These are phyloP conservation scores for Suillus spraguei DNA, from an alignment of 768 basidiomycete species.

Conservation along the genomic window DNA sequence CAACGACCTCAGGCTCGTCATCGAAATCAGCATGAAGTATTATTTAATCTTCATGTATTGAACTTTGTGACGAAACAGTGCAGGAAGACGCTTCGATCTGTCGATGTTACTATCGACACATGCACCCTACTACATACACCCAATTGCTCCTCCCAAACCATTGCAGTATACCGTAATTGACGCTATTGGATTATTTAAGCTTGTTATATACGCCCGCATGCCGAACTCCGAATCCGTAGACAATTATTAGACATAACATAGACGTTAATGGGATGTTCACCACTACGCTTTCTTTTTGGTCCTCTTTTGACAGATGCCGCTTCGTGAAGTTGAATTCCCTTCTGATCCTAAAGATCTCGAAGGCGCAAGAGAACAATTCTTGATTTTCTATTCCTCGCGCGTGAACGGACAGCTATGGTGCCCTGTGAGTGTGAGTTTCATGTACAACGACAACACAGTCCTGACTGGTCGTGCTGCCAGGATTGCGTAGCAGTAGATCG, in stretches of 20 bases:
- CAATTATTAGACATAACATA: neutral
- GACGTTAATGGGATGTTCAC: neutral
- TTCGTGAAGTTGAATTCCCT: conserved; percentile 41
- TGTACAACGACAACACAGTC: neutral
- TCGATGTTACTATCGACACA: neutral
- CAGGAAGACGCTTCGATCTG: no score
- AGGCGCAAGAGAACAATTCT: conserved; percentile 48
- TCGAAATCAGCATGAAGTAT: conserved; percentile 23
- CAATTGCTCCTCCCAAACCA: neutral
- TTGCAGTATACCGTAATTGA: conserved; percentile 6
- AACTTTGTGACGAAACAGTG: conserved; percentile 1
- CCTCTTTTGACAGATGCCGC: conserved; percentile 47
- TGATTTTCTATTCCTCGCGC: conserved; percentile 75
- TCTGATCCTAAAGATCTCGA: conserved; percentile 39
- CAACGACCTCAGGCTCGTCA: conserved; percentile 12
- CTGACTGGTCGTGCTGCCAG: conserved; percentile 35
- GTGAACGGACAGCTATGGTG: conserved; percentile 71
- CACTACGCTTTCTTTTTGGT: neutral
- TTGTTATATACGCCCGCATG: neutral
- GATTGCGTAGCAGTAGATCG: conserved; percentile 69
- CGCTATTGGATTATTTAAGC: conserved; percentile 2
- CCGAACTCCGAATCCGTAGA: neutral
- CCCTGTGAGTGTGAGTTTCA: conserved; percentile 46
- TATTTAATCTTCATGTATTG: neutral
- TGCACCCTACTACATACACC: neutral